Evolutionary conservation across 257 asterid species (phyloP).

Genomic region (Ilex aquifolium): DNA sequence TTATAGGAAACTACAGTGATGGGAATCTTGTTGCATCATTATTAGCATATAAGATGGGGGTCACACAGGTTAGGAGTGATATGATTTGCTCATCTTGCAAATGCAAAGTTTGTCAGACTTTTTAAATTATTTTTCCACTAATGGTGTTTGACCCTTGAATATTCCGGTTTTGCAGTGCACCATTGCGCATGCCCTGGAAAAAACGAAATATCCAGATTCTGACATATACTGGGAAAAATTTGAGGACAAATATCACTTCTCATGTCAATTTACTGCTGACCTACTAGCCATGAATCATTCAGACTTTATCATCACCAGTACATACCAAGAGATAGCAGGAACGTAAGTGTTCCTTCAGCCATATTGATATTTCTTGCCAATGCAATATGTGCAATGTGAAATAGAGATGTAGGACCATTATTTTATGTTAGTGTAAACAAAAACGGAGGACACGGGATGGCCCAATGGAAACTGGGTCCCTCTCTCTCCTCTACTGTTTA

Average conservation of each 20-base stretch:
- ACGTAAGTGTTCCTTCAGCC: conserved; percentile 51
- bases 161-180: conserved; percentile 54
- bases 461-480: too few relatives aligned
- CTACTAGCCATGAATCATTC: conserved; percentile 91
- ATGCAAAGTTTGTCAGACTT: too few relatives aligned
- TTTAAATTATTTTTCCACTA: too few relatives aligned
- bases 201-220: conserved; percentile 97
- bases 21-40: conserved; percentile 97
- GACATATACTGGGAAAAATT: conserved; percentile 84
- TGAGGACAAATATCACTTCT: conserved; percentile 93
- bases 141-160: too few relatives aligned
- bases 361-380: not conserved
- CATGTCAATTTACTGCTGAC: conserved; percentile 97
- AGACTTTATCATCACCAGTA: conserved; percentile 92
- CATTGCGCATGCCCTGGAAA: conserved; percentile 97
- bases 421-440: too few relatives aligned
- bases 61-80: conserved; percentile 63
- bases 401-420: too few relatives aligned
- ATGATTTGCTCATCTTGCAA: too few relatives aligned
- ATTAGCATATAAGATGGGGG: conserved; percentile 78
- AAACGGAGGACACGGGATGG: too few relatives aligned
- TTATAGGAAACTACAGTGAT: conserved; percentile 95
- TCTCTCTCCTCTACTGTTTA: too few relatives aligned
- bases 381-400: too few relatives aligned
- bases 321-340: conserved; percentile 99